Evolutionary conservation across 371 early-diverging fungal species (phyloP).

Genomic region (Amoeboaphelidium protococcarum): DNA sequence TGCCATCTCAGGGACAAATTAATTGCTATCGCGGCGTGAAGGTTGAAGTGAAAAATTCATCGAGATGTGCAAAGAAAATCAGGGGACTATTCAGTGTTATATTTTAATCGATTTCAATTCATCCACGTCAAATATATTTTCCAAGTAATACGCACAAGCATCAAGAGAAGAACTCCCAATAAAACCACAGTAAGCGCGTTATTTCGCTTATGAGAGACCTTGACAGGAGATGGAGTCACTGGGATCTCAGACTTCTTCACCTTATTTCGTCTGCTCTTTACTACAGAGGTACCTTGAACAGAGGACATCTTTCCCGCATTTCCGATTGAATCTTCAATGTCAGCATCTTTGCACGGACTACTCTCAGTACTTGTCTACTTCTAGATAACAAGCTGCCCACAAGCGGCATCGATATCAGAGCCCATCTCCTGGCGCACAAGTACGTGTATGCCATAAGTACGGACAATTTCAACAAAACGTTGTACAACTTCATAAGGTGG

Average conservation of each 20-base stretch:
- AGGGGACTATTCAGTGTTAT: too few relatives aligned
- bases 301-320: neutral
- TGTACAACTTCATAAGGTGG: constrained; percentile 8
- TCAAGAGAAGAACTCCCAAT: neutral
- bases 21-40: too few relatives aligned
- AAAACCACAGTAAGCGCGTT: neutral
- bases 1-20: too few relatives aligned
- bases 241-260: neutral
- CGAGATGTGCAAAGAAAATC: too few relatives aligned
- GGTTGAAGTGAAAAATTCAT: too few relatives aligned
- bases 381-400: constrained; percentile 19
- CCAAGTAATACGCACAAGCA: too few relatives aligned
- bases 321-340: neutral
- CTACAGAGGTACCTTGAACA: neutral
- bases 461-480: constrained; percentile 12
- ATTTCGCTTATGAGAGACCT: neutral
- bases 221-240: neutral
- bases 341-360: neutral
- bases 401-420: constrained; percentile 15
- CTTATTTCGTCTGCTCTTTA: neutral
- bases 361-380: neutral
- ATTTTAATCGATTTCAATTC: too few relatives aligned
- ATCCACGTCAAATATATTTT: too few relatives aligned
- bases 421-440: constrained; percentile 18
- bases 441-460: constrained; percentile 10